A percentile compares a stretch with the other conserved stretches of the same genome.
Conservation (phyloP, 371 early-diverging fungal species). For the Ordospora pajunii region DNA sequence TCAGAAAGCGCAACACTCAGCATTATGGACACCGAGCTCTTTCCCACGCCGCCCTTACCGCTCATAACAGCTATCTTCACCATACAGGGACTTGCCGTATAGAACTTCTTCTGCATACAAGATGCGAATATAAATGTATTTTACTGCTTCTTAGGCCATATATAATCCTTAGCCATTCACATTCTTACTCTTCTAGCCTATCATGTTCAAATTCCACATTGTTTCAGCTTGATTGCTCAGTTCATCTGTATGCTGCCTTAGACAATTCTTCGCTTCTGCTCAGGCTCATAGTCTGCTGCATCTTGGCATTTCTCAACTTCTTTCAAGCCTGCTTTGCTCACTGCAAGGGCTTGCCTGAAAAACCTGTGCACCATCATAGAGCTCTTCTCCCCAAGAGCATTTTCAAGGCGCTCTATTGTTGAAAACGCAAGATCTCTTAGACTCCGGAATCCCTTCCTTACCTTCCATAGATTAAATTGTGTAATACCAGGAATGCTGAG, state of each 20-base stretch:
- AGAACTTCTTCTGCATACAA: not conserved
- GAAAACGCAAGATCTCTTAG: slow-evolving; percentile 33
- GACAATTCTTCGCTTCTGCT: too few species aligned
- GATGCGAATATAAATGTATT: not conserved
- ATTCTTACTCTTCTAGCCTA: not conserved
- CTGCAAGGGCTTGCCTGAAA: slow-evolving; percentile 19
- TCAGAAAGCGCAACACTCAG: slow-evolving; percentile 62
- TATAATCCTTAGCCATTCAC: not conserved
- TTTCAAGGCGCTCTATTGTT: not conserved
- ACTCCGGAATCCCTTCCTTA: slow-evolving; percentile 34
- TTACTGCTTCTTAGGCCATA: not conserved
- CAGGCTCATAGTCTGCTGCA: too few species aligned
- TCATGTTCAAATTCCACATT: too few species aligned
- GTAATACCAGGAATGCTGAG: slow-evolving; percentile 42
- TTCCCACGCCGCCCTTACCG: slow-evolving; percentile 98
- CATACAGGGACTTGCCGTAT: slow-evolving; percentile 2
- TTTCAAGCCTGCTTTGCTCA: not conserved
- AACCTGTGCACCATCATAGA: slow-evolving; percentile 19
- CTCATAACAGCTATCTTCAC: slow-evolving; percentile 66
- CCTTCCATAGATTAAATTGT: slow-evolving; percentile 20
- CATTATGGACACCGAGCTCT: slow-evolving; percentile 66
- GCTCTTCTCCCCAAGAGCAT: slow-evolving; percentile 7
- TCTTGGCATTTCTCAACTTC: not conserved
- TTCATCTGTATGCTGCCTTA: too few species aligned
- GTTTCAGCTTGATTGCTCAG: too few species aligned